phyloP scores from a whole-genome alignment of 2,329 filamentous ascomycete genomes.

The Cladophialophora psammophila region DNA sequence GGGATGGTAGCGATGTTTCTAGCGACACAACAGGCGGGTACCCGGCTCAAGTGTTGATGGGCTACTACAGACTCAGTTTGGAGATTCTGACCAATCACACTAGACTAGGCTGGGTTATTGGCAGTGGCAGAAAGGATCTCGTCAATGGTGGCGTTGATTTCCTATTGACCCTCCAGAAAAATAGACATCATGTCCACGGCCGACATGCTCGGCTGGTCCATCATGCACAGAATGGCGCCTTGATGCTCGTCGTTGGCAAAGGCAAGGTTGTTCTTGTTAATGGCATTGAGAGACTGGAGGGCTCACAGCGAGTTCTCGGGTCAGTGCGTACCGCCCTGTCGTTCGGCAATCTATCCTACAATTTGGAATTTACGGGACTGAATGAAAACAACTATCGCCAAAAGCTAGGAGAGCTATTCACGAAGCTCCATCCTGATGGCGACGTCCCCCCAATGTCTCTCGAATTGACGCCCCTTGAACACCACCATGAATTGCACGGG shows the following conservation, averaged over 20 bases:
- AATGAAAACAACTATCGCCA: conserved; percentile 22
- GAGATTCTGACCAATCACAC: conserved; percentile 16
- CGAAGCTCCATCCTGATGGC: conserved; percentile 8
- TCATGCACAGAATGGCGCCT: conserved; percentile 19
- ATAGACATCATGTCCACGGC: conserved; percentile 20
- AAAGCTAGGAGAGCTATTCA: conserved; percentile 16
- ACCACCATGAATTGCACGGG: conserved; percentile 25
- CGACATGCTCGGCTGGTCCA: conserved; percentile 27
- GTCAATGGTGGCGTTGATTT: conserved; percentile 28
- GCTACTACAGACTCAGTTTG: conserved; percentile 30
- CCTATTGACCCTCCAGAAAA: conserved; percentile 24
- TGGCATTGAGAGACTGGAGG: conserved; percentile 15
- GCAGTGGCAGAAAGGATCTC: conserved; percentile 20
- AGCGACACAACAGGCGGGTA: conserved; percentile 13
- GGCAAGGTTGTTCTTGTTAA: conserved; percentile 25
- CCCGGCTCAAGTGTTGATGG: conserved; percentile 17
- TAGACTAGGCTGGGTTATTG: conserved; percentile 25
- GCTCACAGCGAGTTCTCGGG: conserved; percentile 13
- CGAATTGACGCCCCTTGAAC: conserved; percentile 25
- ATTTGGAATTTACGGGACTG: conserved; percentile 18
- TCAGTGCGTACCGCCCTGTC: conserved; percentile 18
- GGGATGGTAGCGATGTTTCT: conserved; percentile 19
- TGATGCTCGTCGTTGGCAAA: conserved; percentile 24
- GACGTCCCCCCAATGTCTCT: conserved; percentile 25
- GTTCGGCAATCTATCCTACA: conserved; percentile 27